Percentiles rank a stretch among this genome's conserved stretches.
Conservation (phyloP, 2,329 filamentous ascomycete species). For the Fusarium metavorans region DNA sequence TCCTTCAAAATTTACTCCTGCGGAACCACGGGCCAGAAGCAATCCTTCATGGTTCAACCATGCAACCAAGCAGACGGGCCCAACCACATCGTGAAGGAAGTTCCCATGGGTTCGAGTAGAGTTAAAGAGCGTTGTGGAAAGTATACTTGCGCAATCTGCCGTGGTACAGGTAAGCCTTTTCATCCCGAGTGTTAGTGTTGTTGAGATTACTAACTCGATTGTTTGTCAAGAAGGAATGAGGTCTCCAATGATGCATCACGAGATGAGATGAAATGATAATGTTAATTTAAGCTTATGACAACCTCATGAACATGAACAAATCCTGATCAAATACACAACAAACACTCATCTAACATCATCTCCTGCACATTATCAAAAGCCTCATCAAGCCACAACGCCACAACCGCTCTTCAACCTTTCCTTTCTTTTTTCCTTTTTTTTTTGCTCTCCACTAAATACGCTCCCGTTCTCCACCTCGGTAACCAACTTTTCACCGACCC, state of each 20-base stretch:
- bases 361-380: background rate
- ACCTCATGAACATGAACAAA: background rate
- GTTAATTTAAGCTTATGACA: background rate
- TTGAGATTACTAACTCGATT: background rate
- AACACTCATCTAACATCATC: background rate
- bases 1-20: background rate
- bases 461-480: slow-evolving; percentile 37
- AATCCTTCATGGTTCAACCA: background rate
- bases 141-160: background rate
- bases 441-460: slow-evolving; percentile 26
- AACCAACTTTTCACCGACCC: slow-evolving; percentile 24
- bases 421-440: background rate
- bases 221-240: background rate
- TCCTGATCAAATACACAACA: background rate
- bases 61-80: background rate
- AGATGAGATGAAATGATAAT: background rate
- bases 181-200: background rate
- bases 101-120: background rate
- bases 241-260: background rate
- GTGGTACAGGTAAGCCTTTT: background rate
- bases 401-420: background rate
- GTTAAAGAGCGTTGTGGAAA: background rate
- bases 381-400: slow-evolving; percentile 29
- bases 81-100: background rate
- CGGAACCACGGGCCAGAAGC: background rate